Evolutionary conservation across 805 yeast species (phyloP), one percentile per base, ranked within the genome.

Genomic region (Kodamaea leandrae): DNA sequence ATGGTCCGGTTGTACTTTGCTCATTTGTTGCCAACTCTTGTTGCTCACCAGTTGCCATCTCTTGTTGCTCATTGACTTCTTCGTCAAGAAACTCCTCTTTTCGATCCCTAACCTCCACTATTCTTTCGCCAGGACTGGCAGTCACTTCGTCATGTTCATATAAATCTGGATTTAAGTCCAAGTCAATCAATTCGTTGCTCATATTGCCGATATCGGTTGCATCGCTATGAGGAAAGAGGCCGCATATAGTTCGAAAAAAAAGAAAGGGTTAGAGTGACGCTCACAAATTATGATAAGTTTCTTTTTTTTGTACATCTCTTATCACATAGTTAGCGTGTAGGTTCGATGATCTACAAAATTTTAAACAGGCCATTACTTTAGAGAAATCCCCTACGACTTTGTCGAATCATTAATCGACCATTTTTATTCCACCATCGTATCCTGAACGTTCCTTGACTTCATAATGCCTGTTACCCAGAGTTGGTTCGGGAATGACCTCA

Each of bases 81-180:
- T 41, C 16, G 9, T 23, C 42, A n/a, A 21, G 18, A n/a, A 23
- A 16, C 17, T 21, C 19, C 28, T 32, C 33, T 13, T 30, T 30
- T 18, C 33, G 16, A 12, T 17, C 33, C 13, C n/a, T 30, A 6
- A 30, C 33, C 13, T 30, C 33, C 14, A 30, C 33, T 17, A 21
- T 30, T 30, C 33, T 16, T 17, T 17, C 21, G 21, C 17, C 21
- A 9, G 6, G 4, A 15, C n/a, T 15, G 6, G 37, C 20, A 15
- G 23, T 34, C 30, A 24, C 32, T 16, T 47, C 56, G 4, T 50
- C 54, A 2, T 51, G 59, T 25, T 59, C 66, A 33, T 63, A 61
- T 39, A 68, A 48, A 8, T 62, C 72, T 1, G 73, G 74, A 45
- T 69, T 68, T 44, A 69, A 54, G 36, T 67, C 72, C 28, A 69